A percentile compares a stretch with the other conserved stretches of the same genome.
Conservation (phyloP, 345 rosid species). For the Ricinus communis region DNA sequence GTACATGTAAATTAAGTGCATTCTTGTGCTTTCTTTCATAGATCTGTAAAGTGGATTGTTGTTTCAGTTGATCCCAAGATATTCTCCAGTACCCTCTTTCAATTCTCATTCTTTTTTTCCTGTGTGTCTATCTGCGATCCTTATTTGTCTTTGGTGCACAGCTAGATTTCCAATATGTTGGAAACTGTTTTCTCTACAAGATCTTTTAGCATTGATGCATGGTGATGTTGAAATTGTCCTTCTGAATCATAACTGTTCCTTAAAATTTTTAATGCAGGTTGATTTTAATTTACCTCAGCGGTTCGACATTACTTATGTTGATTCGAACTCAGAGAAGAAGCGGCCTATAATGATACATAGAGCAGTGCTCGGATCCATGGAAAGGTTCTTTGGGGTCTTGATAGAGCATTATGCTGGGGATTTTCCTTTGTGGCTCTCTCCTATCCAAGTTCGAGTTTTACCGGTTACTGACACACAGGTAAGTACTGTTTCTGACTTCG, state of each 20-base stretch:
- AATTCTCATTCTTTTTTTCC: background rate
- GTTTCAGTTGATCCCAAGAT: background rate
- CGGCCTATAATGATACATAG: constrained; percentile 97
- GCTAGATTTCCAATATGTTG: background rate
- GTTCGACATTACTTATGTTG: constrained; percentile 82
- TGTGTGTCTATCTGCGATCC: background rate
- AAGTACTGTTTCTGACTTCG: background rate
- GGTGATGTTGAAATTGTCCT: no score
- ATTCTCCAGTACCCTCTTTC: background rate
- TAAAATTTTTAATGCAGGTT: constrained; percentile 46
- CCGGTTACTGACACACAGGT: constrained; percentile 96
- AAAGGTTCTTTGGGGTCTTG: constrained; percentile 90
- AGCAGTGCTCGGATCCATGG: constrained; percentile 91
- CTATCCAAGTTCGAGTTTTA: constrained; percentile 80
- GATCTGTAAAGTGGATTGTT: background rate
- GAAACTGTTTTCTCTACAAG: background rate
- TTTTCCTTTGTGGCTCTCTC: constrained; percentile 92
- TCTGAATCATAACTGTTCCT: background rate
- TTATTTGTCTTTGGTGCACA: background rate
- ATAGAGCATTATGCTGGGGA: constrained; percentile 98
- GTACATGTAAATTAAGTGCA: background rate
- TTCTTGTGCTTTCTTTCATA: background rate
- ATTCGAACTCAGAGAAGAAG: constrained; percentile 72
- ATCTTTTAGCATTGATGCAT: background rate
- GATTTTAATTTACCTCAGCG: constrained; percentile 90